Conservation (phyloP, 2,329 filamentous ascomycete species). For the Stagonosporopsis tanaceti region DNA sequence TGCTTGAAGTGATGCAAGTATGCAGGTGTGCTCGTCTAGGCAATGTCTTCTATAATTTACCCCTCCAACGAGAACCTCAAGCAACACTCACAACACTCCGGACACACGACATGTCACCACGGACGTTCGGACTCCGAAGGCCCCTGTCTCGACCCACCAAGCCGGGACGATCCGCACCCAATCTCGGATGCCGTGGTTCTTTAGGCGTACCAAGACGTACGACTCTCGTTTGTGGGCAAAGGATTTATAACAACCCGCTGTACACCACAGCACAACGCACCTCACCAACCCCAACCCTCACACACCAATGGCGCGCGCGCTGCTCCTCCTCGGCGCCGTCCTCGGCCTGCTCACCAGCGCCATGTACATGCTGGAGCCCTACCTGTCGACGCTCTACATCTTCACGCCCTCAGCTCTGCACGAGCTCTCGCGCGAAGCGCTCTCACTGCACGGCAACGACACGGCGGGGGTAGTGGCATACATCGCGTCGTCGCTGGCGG, state of each 20-base stretch:
- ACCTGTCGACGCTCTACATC: slow-evolving; percentile 68
- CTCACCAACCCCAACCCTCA: no score
- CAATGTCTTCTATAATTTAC: no score
- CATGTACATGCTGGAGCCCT: slow-evolving; percentile 40
- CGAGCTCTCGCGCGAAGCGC: slow-evolving; percentile 70
- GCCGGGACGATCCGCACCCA: not conserved
- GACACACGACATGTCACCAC: not conserved
- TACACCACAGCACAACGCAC: no score
- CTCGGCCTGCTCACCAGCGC: slow-evolving; percentile 34
- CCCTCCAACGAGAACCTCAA: no score
- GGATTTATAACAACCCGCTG: not conserved
- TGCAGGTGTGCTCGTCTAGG: no score
- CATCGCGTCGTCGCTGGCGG: slow-evolving; percentile 73
- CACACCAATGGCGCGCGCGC: slow-evolving; percentile 27
- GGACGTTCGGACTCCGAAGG: slow-evolving; percentile 4
- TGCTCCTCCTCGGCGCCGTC: slow-evolving; percentile 32
- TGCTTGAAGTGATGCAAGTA: no score
- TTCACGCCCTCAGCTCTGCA: slow-evolving; percentile 75
- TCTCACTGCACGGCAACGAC: slow-evolving; percentile 76
- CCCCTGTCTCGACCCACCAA: not conserved
- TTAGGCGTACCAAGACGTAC: not conserved
- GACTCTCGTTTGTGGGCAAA: not conserved
- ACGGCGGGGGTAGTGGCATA: slow-evolving; percentile 72
- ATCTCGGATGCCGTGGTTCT: slow-evolving; percentile 1
- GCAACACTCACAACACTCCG: no score